Percentiles rank a stretch among this genome's conserved stretches.
phyloP scores from a whole-genome alignment of 2,329 filamentous ascomycete genomes.

The Arthrobotrys musiformis region DNA sequence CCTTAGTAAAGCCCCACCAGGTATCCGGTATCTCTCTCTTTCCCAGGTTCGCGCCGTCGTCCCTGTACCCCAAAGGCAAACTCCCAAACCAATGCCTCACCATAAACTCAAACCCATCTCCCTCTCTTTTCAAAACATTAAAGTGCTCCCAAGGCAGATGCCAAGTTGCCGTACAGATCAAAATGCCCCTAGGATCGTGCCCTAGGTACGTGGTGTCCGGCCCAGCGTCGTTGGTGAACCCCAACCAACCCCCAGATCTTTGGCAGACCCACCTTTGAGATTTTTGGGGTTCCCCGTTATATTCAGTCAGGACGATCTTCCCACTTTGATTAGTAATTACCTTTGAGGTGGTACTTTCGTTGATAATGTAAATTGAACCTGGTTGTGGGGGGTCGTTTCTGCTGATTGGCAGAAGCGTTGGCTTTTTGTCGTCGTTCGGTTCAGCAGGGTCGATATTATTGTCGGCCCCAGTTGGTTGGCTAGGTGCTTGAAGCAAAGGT shows the following conservation, averaged over 20 bases:
- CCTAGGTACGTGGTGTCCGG: slow-evolving; percentile 14
- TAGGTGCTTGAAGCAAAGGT: not conserved
- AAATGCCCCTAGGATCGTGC: not conserved
- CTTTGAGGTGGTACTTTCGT: not conserved
- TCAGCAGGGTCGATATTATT: not conserved
- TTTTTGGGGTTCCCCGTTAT: slow-evolving; percentile 15
- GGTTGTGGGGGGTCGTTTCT: slow-evolving; percentile 26
- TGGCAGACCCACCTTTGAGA: slow-evolving; percentile 40
- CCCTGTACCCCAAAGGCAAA: slow-evolving; percentile 10
- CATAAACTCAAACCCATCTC: slow-evolving; percentile 32
- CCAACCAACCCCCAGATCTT: slow-evolving; percentile 30
- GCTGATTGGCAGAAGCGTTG: not conserved
- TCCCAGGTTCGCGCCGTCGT: not conserved
- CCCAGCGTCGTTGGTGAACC: slow-evolving; percentile 43
- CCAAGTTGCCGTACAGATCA: slow-evolving; percentile 14
- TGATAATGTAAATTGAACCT: slow-evolving; percentile 40
- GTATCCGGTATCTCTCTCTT: not conserved
- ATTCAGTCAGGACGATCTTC: not conserved
- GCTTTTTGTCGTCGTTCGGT: not conserved
- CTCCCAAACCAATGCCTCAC: slow-evolving; percentile 28
- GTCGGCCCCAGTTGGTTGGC: no score
- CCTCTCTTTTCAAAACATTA: slow-evolving; percentile 26
- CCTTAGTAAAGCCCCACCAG: slow-evolving; percentile 15
- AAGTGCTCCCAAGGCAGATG: slow-evolving; percentile 37
- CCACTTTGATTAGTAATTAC: slow-evolving; percentile 13